Base-by-base conservation (phyloP, 768 basidiomycete genomes). In the Pilatotrama ljubarskyi region DNA sequence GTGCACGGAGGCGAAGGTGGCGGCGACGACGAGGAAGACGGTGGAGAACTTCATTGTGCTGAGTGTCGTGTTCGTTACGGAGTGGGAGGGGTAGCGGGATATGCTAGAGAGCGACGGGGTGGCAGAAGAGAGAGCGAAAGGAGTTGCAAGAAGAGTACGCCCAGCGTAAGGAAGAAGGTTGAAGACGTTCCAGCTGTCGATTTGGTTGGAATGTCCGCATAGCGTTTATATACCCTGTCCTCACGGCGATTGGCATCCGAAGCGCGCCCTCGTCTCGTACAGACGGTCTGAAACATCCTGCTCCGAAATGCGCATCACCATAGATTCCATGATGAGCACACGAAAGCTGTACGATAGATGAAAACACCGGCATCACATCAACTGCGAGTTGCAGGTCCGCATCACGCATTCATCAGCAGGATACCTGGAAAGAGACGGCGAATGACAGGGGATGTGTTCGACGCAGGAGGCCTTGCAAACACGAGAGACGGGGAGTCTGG, bases 31-130 rank as follows among this genome's bases (percentile, higher is more conserved):
- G 55, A 72, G 51, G 60, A 72, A 50, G 55, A 69, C 48, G 54
- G 68, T 74, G 62, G 71, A 61, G 68, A 75, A 73, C 69, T 76
- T 77, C 78, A 71, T 71, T 52, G 54, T 62, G 55, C 37, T 62
- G 15, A 3, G 52, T 37, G 52, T 40, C 15, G 40, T 8, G 47
- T 46, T 32, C 38, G 46, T 51, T 25, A 55, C 15, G 25, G 58
- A 35, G 40, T 43, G 48, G n/a, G 40, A 15, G 29, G 17, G 22
- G 9, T 18, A 42, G 26, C 14, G 38, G 25, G 55, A 50, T 55
- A 49, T 63, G 57, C 61, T 62, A 63, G 57, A 58, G 49, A 53
- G 61, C 56, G 55, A 58, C 61, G 61, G 60, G 46, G 47, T 22
- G 25, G 25, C 46, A 49, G 37, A 53, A 52, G 24, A 20, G 38